These are phyloP conservation scores for Neurospora sp. DNA, from an alignment of 495 filamentous ascomycete genomes.

Conservation along the genomic window DNA sequence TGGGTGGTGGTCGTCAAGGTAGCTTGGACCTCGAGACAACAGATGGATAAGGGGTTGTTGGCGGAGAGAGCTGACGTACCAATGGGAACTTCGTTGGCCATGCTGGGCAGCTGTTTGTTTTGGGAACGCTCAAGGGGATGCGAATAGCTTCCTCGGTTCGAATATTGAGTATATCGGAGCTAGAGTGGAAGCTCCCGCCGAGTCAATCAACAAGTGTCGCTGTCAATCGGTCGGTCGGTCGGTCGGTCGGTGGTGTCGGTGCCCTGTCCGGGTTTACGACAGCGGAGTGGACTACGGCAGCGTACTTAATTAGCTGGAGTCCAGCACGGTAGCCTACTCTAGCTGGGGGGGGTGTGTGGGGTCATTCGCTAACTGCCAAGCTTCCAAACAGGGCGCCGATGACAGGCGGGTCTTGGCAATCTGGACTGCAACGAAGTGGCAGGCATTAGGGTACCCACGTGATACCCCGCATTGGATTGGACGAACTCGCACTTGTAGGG, in stretches of 20 bases:
- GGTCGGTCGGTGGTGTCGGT: background rate
- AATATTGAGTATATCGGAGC: background rate
- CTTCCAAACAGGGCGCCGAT: background rate
- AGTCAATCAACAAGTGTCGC: background rate
- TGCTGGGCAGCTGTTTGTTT: background rate
- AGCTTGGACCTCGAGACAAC: background rate
- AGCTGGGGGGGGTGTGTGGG: background rate
- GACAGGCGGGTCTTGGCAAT: background rate
- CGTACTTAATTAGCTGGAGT: background rate
- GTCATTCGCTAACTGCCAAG: background rate
- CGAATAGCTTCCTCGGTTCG: background rate
- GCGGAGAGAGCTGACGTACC: constrained; percentile 6
- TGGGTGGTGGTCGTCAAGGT: background rate
- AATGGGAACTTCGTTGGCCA: constrained; percentile 4
- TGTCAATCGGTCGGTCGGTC: background rate
- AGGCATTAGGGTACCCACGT: constrained; percentile 13
- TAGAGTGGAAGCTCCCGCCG: background rate
- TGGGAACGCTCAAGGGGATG: background rate
- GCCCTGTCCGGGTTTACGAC: background rate
- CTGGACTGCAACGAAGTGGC: background rate
- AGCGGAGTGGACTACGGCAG: background rate
- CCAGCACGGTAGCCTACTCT: background rate
- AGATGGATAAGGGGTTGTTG: constrained; percentile 9
- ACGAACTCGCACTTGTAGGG: background rate
- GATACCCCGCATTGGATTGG: constrained; percentile 23